Conservation (phyloP, 371 early-diverging fungal species). For the Enterocytospora artemiae region DNA sequence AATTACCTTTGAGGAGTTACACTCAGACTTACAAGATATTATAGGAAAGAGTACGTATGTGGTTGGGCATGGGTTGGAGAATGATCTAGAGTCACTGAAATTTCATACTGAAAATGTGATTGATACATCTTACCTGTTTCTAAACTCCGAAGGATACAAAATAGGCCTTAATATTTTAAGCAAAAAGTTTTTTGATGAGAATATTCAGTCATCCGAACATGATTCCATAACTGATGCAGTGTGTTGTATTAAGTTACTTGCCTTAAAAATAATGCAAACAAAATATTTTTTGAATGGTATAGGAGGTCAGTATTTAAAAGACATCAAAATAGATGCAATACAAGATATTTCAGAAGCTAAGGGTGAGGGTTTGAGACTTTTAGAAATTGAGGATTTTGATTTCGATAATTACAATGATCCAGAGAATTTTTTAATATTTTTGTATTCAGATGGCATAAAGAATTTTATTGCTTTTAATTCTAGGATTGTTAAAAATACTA, state of each 20-base stretch:
- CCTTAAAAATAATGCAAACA: constrained; percentile 30
- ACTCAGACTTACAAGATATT: constrained; percentile 30
- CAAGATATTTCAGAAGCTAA: too few relatives aligned
- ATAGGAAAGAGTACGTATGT: constrained; percentile 53
- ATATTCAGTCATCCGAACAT: constrained; percentile 48
- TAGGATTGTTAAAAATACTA: too few relatives aligned
- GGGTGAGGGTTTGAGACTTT: too few relatives aligned
- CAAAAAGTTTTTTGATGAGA: constrained; percentile 35
- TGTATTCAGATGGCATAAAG: too few relatives aligned
- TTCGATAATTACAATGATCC: too few relatives aligned
- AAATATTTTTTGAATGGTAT: constrained; percentile 6
- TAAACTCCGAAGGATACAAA: constrained; percentile 39
- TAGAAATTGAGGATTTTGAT: too few relatives aligned
- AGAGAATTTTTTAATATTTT: too few relatives aligned
- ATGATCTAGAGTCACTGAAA: constrained; percentile 49
- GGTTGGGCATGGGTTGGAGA: constrained; percentile 56
- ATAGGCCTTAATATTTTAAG: constrained; percentile 41
- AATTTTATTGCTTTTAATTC: too few relatives aligned
- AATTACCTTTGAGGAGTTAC: constrained; percentile 28
- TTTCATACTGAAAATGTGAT: constrained; percentile 51
- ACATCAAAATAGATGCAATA: too few relatives aligned
- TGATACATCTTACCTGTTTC: constrained; percentile 54
- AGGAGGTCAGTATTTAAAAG: too few relatives aligned
- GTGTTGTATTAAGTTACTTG: constrained; percentile 35
- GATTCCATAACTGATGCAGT: constrained; percentile 50